Conservation (phyloP, 2,329 filamentous ascomycete genomes). For the Coniella lustricola region DNA sequence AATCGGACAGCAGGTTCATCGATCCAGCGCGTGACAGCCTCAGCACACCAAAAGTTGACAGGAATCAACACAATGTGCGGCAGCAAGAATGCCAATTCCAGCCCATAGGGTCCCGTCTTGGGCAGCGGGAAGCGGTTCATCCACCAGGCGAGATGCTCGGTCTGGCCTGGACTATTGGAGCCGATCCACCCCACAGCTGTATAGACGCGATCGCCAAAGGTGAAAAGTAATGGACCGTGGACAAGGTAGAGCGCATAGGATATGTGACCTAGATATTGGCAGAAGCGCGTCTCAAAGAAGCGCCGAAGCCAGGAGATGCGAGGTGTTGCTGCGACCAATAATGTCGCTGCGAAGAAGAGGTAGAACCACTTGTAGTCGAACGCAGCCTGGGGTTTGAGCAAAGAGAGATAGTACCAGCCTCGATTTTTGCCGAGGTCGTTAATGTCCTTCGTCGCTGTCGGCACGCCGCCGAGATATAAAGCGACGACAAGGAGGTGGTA, state of each 20-base stretch:
- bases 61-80: slow-evolving; percentile 55
- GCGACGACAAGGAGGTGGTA: slow-evolving; percentile 44
- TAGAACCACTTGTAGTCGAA: slow-evolving; percentile 64
- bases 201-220: slow-evolving; percentile 57
- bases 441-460: slow-evolving; percentile 42
- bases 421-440: slow-evolving; percentile 43
- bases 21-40: slow-evolving; percentile 46
- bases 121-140: slow-evolving; percentile 48
- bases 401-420: slow-evolving; percentile 55
- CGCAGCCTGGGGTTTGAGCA: slow-evolving; percentile 58
- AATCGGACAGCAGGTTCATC: slow-evolving; percentile 56
- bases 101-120: slow-evolving; percentile 48
- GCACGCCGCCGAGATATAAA: slow-evolving; percentile 55
- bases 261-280: slow-evolving; percentile 55
- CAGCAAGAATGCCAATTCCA: slow-evolving; percentile 53
- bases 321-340: slow-evolving; percentile 48
- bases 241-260: slow-evolving; percentile 58
- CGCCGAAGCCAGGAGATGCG: slow-evolving; percentile 50
- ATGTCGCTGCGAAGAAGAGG: slow-evolving; percentile 52
- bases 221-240: slow-evolving; percentile 55
- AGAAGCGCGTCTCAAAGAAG: slow-evolving; percentile 52
- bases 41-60: slow-evolving; percentile 51
- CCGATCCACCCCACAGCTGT: slow-evolving; percentile 50
- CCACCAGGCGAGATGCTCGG: slow-evolving; percentile 48
- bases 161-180: slow-evolving; percentile 38